phyloP scores from a whole-genome alignment of 2,329 filamentous ascomycete species.

The Trichothecium roseum region DNA sequence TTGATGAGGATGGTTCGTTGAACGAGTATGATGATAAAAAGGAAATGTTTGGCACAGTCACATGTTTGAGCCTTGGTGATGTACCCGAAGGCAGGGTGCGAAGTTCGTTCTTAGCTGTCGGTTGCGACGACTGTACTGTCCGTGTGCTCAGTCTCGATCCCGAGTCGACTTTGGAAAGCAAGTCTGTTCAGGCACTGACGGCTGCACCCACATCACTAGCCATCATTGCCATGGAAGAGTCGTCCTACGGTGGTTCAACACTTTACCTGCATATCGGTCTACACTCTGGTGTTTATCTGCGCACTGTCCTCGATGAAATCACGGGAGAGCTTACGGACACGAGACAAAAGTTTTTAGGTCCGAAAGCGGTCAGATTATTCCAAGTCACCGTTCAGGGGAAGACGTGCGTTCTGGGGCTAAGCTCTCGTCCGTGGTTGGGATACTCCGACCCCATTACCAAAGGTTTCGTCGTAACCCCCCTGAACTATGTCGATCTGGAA shows the following conservation, averaged over 20 bases:
- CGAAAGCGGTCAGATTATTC: constrained; percentile 82
- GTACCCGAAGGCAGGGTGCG: constrained; percentile 83
- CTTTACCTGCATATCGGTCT: constrained; percentile 94
- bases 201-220: constrained; percentile 80
- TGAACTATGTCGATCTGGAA: constrained; percentile 80
- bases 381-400: constrained; percentile 80
- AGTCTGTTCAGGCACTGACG: constrained; percentile 87
- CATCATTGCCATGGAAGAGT: constrained; percentile 94
- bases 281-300: constrained; percentile 88
- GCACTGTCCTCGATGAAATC: constrained; percentile 88
- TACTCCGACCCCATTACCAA: constrained; percentile 83
- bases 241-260: constrained; percentile 76
- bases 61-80: constrained; percentile 84
- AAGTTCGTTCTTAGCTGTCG: constrained; percentile 89
- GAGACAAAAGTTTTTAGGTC: constrained; percentile 84
- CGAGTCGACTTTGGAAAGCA: constrained; percentile 82
- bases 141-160: constrained; percentile 84
- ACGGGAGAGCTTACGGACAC: constrained; percentile 95
- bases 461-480: constrained; percentile 81
- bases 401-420: constrained; percentile 78
- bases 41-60: constrained; percentile 91
- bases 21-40: constrained; percentile 93
- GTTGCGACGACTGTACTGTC: constrained; percentile 93
- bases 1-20: constrained; percentile 82
- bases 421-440: constrained; percentile 90